Evolutionary conservation across 1,284 basidiomycete species (phyloP).

Genomic region (Puccinia horiana): DNA sequence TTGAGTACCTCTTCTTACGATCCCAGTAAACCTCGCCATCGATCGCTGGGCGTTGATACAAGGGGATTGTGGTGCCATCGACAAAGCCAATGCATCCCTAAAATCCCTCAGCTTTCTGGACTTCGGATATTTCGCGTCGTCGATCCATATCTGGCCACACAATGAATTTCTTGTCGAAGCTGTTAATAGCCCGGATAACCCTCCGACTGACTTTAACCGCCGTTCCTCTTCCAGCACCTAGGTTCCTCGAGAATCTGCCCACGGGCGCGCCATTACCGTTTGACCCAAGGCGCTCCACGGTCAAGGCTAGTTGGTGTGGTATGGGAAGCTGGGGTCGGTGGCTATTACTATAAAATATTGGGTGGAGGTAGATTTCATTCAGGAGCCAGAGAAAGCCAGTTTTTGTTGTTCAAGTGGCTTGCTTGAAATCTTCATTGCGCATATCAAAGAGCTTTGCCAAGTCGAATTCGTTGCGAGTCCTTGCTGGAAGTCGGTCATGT

Average conservation of each 20-base stretch:
- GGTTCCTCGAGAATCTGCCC: not conserved
- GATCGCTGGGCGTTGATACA: conserved; percentile 7
- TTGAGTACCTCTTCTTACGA: conserved; percentile 17
- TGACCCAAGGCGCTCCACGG: conserved; percentile 11
- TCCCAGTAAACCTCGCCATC: conserved; percentile 31
- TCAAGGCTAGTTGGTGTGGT: conserved; percentile 12
- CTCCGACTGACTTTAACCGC: conserved; percentile 2
- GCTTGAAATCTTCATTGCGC: not conserved
- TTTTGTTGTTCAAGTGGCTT: not conserved
- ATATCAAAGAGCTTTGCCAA: not conserved
- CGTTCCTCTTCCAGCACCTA: not conserved
- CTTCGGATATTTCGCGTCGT: not conserved
- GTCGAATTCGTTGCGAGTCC: not conserved
- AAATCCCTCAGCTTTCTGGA: conserved; percentile 19
- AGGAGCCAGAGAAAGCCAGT: not conserved
- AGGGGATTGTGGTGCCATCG: not conserved
- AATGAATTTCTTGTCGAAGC: not conserved
- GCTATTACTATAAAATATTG: not conserved
- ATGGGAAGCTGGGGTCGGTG: not conserved
- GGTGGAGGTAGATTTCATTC: not conserved
- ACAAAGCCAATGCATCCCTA: too few species aligned
- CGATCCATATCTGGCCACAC: not conserved
- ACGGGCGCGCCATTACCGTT: conserved; percentile 30
- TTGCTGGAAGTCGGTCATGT: too few species aligned
- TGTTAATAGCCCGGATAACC: not conserved